Evolutionary conservation across 2,329 filamentous ascomycete genomes (phyloP), one percentile per base, ranked within the genome.

Genomic region (Coniochaeta sp.): DNA sequence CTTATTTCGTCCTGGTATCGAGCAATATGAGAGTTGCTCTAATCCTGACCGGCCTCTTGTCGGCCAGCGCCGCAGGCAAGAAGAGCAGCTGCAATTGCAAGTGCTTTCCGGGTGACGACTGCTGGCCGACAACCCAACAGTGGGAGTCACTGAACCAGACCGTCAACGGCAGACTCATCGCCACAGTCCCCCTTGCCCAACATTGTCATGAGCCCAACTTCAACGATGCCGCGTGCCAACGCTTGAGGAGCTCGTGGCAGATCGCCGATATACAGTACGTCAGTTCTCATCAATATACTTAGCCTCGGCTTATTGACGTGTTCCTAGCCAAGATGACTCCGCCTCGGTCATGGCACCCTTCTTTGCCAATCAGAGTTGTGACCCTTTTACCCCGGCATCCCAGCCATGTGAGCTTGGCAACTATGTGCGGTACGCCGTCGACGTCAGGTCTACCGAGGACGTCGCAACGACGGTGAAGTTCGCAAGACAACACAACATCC

Each of bases 261-360:
- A 56, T 60, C 4, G 69, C 77, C 0, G 65, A 70, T 30, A 65
- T 66, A 31, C 77, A 80, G 71, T 76, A 65, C 62, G 65, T 65
- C 4, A 10, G 20, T 30, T 27, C 20, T 38, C 27, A 14, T 33
- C 26, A 10, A 26, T 12, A 26, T n/a, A 18, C 8, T 30, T 28
- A n/a, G 14, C 14, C 28, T 46, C 31, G 12, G 16, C 13, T 45
- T 6, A 18, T 13, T 33, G n/a, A 20, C 35, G 48, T 20, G 18
- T 9, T 49, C 22, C 16, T 30, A 64, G 61, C 57, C 60, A 63
- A 55, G 53, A 57, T 13, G 58, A 62, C 6, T 60, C 63, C 10
- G 61, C 61, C n/a, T 66, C 63, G 27, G 52, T 61, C 31, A 69
- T 71, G 68, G 64, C 68, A 8, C 61, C 66, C 1, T 65, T 63